Percentiles rank a stretch among this genome's conserved stretches.
phyloP scores from a whole-genome alignment of 805 yeast genomes.

The Hanseniaspora mollemarum region DNA sequence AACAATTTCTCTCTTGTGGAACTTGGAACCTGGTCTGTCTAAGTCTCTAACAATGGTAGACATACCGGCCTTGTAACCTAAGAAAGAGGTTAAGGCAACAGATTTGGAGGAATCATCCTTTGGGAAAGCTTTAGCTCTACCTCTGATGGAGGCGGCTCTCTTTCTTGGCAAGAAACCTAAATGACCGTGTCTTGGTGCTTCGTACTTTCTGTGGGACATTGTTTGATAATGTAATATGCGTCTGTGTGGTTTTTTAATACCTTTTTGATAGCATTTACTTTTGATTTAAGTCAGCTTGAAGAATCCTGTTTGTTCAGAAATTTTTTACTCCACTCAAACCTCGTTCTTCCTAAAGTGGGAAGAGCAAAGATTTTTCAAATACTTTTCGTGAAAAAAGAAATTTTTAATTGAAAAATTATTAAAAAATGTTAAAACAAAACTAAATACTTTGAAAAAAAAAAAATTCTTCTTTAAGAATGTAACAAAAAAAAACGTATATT shows the following conservation, averaged over 20 bases:
- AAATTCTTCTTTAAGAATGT: background rate
- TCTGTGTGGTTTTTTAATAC: conserved; percentile 19
- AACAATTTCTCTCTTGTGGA: conserved; percentile 99
- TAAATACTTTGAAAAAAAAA: background rate
- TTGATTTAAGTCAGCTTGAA: no score
- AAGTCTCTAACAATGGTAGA: conserved; percentile 99
- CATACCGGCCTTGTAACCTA: conserved; percentile 99
- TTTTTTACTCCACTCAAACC: background rate
- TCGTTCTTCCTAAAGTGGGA: no score
- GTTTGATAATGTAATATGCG: conserved; percentile 23
- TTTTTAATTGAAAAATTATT: background rate
- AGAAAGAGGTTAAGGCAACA: conserved; percentile 97
- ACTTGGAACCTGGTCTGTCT: conserved; percentile 99
- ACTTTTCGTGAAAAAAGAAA: background rate
- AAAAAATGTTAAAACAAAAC: conserved; percentile 5
- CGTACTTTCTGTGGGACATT: conserved; percentile 99
- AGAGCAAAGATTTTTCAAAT: background rate
- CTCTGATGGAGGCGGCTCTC: conserved; percentile 98
- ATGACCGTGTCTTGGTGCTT: conserved; percentile 99
- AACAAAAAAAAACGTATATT: background rate
- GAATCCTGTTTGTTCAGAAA: no score
- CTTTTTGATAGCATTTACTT: background rate
- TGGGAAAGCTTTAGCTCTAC: conserved; percentile 99
- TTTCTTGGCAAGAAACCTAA: conserved; percentile 99
- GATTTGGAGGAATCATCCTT: conserved; percentile 96